Percentiles rank a stretch among this genome's conserved stretches.
These are phyloP conservation scores for Myxozyma monticola DNA, from an alignment of 805 yeast species.

Conservation along the genomic window DNA sequence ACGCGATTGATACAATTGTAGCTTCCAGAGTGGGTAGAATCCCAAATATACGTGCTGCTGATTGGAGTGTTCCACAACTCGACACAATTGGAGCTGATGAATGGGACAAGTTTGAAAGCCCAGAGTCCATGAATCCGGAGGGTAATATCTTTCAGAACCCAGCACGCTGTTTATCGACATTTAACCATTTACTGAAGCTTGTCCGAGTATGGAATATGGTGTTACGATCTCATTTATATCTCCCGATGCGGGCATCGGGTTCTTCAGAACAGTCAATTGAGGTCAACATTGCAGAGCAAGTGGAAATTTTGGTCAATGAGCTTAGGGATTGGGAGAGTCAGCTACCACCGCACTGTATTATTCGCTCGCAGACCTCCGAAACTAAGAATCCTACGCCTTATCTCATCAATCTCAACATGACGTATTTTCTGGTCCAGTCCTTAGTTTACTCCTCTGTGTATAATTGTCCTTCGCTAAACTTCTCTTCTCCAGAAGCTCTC, in stretches of 20 bases:
- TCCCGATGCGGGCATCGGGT: constrained; percentile 1
- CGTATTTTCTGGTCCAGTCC: constrained; percentile 11
- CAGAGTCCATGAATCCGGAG: not conserved
- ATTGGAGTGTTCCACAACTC: constrained; percentile 7
- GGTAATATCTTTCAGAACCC: constrained; percentile 5
- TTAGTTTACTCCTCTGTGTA: constrained; percentile 11
- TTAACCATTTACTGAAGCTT: constrained; percentile 8
- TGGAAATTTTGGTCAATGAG: constrained; percentile 2
- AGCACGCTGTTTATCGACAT: constrained; percentile 13
- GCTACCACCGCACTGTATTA: constrained; percentile 10
- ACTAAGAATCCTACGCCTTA: constrained; percentile 8
- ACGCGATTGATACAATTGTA: constrained; percentile 10
- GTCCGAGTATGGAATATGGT: constrained; percentile 15
- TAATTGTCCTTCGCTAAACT: too few relatives aligned
- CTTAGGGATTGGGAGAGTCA: constrained; percentile 12
- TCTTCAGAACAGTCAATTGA: not conserved
- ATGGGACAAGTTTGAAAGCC: constrained; percentile 15
- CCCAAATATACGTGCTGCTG: constrained; percentile 8
- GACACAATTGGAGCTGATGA: constrained; percentile 12
- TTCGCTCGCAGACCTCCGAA: not conserved
- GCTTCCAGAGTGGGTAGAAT: constrained; percentile 11
- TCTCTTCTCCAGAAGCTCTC: too few relatives aligned
- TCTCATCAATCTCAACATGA: constrained; percentile 12
- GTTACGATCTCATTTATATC: constrained; percentile 1
- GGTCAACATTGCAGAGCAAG: not conserved